A percentile compares a stretch with the other conserved stretches of the same genome.
Conservation (phyloP, 1,284 basidiomycete species). For the Coniferiporia weirii region DNA sequence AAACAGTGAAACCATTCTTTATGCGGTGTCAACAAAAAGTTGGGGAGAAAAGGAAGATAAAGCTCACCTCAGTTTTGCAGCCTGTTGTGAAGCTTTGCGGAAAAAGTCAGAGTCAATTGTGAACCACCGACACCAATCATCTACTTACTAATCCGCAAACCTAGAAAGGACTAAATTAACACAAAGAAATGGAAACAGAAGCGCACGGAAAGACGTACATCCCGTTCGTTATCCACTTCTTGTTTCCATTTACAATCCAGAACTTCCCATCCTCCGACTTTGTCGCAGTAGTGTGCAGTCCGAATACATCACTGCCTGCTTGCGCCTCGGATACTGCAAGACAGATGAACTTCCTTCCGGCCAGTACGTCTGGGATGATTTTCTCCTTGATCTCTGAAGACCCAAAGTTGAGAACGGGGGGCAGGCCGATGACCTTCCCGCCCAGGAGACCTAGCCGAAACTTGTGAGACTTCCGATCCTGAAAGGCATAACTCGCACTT, state of each 20-base stretch:
- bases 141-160: conserved; percentile 30
- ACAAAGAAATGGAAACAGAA: not conserved
- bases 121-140: conserved; percentile 28
- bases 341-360: conserved; percentile 74
- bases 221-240: conserved; percentile 83
- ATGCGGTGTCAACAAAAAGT: conserved; percentile 12
- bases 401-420: conserved; percentile 82
- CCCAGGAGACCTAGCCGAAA: conserved; percentile 49
- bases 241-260: conserved; percentile 83
- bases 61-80: conserved; percentile 49
- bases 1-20: conserved; percentile 78
- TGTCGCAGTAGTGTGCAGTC: conserved; percentile 75
- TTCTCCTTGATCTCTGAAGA: conserved; percentile 71
- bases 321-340: conserved; percentile 90
- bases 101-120: conserved; percentile 39
- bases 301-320: conserved; percentile 87
- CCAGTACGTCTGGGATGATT: conserved; percentile 76
- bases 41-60: not conserved
- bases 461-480: not conserved
- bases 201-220: conserved; percentile 34
- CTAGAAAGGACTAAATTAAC: conserved; percentile 15
- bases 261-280: conserved; percentile 80
- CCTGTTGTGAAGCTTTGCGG: conserved; percentile 54
- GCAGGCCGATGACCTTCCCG: conserved; percentile 75
- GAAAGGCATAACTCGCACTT: not conserved